These are phyloP conservation scores for Colletotrichum euphorbiae DNA, from an alignment of 2,329 filamentous ascomycete genomes.

Conservation along the genomic window DNA sequence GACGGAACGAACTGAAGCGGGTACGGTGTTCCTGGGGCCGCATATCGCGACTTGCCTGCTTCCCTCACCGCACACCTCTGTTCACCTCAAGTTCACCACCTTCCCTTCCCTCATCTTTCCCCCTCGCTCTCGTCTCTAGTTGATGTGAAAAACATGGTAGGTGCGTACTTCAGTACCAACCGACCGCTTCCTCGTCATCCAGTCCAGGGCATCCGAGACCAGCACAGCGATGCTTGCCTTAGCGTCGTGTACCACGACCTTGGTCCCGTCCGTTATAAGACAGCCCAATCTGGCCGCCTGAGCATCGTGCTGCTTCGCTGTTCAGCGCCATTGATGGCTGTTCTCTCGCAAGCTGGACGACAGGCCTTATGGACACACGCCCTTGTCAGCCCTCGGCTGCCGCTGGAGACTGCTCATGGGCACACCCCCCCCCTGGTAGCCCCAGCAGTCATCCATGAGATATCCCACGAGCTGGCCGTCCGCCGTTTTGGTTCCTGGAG, in stretches of 20 bases:
- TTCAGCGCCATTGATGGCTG: background rate
- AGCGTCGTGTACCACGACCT: background rate
- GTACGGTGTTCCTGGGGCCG: slow-evolving; percentile 4
- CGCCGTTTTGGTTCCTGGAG: slow-evolving; percentile 11
- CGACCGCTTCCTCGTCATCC: background rate
- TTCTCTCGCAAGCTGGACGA: no score
- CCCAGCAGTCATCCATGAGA: slow-evolving; percentile 24
- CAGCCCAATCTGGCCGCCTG: background rate
- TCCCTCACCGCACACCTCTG: slow-evolving; percentile 2
- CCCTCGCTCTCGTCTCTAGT: background rate
- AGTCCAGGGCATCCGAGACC: background rate
- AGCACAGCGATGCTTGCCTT: slow-evolving; percentile 20
- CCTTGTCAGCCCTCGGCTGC: no score
- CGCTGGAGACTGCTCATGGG: no score
- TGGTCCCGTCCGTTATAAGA: background rate
- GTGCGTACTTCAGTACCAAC: background rate
- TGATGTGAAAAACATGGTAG: background rate
- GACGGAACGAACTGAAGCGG: slow-evolving; percentile 16
- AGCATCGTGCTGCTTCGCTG: slow-evolving; percentile 2
- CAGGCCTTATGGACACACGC: no score
- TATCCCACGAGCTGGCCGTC: slow-evolving; percentile 28
- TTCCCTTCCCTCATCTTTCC: slow-evolving; percentile 10
- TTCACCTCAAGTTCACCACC: background rate
- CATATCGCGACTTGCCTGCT: background rate
- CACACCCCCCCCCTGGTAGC: background rate